Evolutionary conservation across 768 basidiomycete species (phyloP).

Genomic region (Russula sp.): DNA sequence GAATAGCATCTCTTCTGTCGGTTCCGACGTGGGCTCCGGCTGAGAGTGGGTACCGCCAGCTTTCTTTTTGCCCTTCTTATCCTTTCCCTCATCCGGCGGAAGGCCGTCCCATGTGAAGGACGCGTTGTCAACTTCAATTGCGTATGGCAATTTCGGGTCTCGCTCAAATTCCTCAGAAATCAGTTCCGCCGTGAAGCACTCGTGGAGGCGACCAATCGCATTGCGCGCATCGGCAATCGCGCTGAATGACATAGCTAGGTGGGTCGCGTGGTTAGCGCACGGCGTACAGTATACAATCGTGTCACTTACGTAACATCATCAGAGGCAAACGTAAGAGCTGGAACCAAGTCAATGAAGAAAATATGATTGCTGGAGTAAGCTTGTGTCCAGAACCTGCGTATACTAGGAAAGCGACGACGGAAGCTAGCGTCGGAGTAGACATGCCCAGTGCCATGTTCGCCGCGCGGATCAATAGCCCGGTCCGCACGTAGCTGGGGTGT

Average conservation of each 20-base stretch:
- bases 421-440: conserved; percentile 71
- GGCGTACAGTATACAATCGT: not conserved
- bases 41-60: conserved; percentile 5
- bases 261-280: not conserved
- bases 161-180: conserved; percentile 51
- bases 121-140: conserved; percentile 60
- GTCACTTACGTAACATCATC: conserved; percentile 53
- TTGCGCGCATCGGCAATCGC: conserved; percentile 82
- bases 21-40: conserved; percentile 9
- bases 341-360: conserved; percentile 83
- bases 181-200: conserved; percentile 80
- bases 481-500: conserved; percentile 50
- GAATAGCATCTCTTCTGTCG: conserved; percentile 44
- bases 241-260: conserved; percentile 58
- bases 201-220: conserved; percentile 68
- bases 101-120: conserved; percentile 86
- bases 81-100: conserved; percentile 41
- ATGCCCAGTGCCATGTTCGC: conserved; percentile 63
- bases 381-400: conserved; percentile 69
- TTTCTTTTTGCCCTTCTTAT: conserved; percentile 22
- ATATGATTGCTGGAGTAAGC: conserved; percentile 66
- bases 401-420: conserved; percentile 69
- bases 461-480: conserved; percentile 58
- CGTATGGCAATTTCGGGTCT: conserved; percentile 52
- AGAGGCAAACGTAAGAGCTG: conserved; percentile 76